Evolutionary conservation across 2,329 filamentous ascomycete species (phyloP), one percentile per base, ranked within the genome.

Genomic region (Fusarium floridanum): DNA sequence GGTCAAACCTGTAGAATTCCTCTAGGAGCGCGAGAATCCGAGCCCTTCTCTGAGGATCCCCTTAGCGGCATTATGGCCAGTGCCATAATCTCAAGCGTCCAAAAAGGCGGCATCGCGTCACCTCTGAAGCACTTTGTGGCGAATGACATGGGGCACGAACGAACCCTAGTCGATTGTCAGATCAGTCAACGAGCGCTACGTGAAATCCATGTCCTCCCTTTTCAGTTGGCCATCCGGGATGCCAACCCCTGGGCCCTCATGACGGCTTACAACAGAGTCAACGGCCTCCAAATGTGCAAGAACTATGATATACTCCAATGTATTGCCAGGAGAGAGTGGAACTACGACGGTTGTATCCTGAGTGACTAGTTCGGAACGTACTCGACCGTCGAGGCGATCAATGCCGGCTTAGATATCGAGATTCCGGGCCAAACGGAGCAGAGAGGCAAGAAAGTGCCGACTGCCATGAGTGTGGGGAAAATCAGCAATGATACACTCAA

Each of bases 81-180:
- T 7, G 85, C 87, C 34, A 82, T 90, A 29, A 83, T 90, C 43
- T 84, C 84, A 45, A 89, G 89, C 10, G 89, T 91, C 64, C 87
- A 91, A 80, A 86, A 84, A 67, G 88, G 84, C 14, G 88, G 88
- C 9, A 84, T 91, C 37, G 86, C 87, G 74, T 88, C 89, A 5
- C 88, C 88, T 3, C 83, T 90, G 67, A 91, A 91, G 83, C 89
- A 91, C 79, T 91, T 90, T 78, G 86, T 90, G 20, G 89, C 87
- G 80, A 91, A 91, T 72, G 89, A 91, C 74, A 88, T 90, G 77
- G 89, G 91, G 78, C 87, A 90, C 75, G 86, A 85, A 80, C 85
- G 89, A 17, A 88, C 88, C 80, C 86, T 85, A 7, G 88, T 90
- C 0, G 84, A 90, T 71, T 85, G 85, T 67, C 86, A 12, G 2